phyloP scores from a whole-genome alignment of 305 asterid species.

The Fraxinus latifolia region DNA sequence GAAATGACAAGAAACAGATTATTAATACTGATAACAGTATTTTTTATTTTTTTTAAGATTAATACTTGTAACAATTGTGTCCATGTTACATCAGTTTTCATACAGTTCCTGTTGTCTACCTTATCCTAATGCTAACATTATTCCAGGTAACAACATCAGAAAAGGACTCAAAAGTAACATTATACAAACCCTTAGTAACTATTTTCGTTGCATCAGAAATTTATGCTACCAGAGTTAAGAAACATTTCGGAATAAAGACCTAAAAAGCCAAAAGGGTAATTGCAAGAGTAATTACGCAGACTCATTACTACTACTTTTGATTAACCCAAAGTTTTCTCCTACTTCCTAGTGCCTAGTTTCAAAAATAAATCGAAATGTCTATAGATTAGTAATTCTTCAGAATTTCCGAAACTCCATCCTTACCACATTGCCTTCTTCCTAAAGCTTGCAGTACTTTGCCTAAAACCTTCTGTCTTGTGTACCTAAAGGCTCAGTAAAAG shows the following conservation, averaged over 20 bases:
- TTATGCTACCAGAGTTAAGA: constrained; percentile 19
- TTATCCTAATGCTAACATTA: constrained; percentile 23
- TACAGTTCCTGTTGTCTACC: not conserved
- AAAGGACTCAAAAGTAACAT: not conserved
- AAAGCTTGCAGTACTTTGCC: constrained; percentile 26
- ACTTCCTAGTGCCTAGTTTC: constrained; percentile 39
- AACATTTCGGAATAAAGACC: constrained; percentile 18
- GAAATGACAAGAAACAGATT: not conserved
- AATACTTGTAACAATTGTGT: not conserved
- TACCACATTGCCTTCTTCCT: constrained; percentile 34
- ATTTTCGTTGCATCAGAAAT: constrained; percentile 17
- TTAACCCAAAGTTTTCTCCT: constrained; percentile 36
- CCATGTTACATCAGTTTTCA: constrained; percentile 1
- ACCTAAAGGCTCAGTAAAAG: constrained; percentile 26
- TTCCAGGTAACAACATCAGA: constrained; percentile 23
- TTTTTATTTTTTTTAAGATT: not conserved
- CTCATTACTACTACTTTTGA: constrained; percentile 27
- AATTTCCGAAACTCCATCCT: constrained; percentile 27
- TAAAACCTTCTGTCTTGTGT: constrained; percentile 25
- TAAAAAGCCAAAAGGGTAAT: constrained; percentile 29
- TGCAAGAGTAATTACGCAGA: constrained; percentile 30
- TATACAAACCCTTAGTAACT: not conserved
- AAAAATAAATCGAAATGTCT: constrained; percentile 36
- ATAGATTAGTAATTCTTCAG: constrained; percentile 34
- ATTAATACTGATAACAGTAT: not conserved